phyloP scores from a whole-genome alignment of 176 grass and related monocot species.

The Thalia dealbata region DNA sequence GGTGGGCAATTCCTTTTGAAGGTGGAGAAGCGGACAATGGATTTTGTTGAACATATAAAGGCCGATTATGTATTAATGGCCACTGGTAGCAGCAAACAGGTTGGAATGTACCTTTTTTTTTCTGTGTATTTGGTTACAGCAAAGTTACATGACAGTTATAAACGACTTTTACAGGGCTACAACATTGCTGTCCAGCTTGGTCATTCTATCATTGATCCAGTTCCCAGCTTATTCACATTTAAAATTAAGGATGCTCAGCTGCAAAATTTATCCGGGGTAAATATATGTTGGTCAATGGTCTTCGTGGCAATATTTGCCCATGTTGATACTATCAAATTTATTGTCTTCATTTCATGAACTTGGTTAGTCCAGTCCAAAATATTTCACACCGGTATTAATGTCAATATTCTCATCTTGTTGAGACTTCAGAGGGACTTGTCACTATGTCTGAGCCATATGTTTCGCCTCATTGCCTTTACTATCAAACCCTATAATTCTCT shows the following conservation, averaged over 20 bases:
- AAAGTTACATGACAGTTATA: not conserved
- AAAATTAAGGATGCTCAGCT: conserved; percentile 58
- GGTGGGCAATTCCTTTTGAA: conserved; percentile 52
- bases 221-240: conserved; percentile 92
- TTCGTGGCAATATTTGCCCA: not conserved
- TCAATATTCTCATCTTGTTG: not conserved
- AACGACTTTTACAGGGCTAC: conserved; percentile 45
- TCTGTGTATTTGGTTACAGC: conserved; percentile 2
- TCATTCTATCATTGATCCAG: conserved; percentile 64
- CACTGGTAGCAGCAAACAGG: conserved; percentile 71
- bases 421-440: not conserved
- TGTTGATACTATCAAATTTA: too few relatives aligned
- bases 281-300: not conserved
- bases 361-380: not conserved
- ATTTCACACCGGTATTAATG: not conserved
- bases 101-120: conserved; percentile 4
- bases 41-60: conserved; percentile 55
- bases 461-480: not conserved
- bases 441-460: not conserved
- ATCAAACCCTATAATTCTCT: not conserved
- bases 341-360: too few relatives aligned
- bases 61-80: conserved; percentile 66
- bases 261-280: conserved; percentile 64
- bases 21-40: conserved; percentile 58
- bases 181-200: conserved; percentile 49